These are phyloP conservation scores for Cyberlindnera samutprakarnensis DNA, from an alignment of 805 yeast species.

Conservation along the genomic window DNA sequence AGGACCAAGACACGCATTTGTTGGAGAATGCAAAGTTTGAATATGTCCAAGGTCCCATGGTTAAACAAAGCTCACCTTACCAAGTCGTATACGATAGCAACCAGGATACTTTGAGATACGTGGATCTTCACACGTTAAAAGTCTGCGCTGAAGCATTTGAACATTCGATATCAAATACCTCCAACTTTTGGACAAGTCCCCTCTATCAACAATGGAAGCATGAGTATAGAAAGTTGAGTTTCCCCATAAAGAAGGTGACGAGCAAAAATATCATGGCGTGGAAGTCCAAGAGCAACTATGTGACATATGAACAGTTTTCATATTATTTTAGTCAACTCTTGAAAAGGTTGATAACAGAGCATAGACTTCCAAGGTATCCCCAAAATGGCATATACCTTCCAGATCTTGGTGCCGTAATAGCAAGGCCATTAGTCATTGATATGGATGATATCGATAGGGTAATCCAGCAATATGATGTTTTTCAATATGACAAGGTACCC, in stretches of 20 bases:
- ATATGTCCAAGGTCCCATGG: not conserved
- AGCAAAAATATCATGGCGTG: not conserved
- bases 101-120: not conserved
- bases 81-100: not conserved
- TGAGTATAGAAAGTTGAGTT: not conserved
- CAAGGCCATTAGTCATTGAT: slow-evolving; percentile 7
- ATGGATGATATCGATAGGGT: slow-evolving; percentile 3
- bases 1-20: not conserved
- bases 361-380: not conserved
- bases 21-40: not conserved
- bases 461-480: slow-evolving; percentile 1
- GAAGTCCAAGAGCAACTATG: not conserved
- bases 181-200: not conserved
- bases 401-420: not conserved
- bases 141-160: not conserved
- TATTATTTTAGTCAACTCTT: not conserved
- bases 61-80: not conserved
- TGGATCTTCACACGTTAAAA: not conserved
- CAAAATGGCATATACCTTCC: not conserved
- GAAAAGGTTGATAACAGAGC: not conserved
- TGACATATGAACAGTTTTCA: not conserved
- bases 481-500: slow-evolving; percentile 1
- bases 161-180: not conserved
- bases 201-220: not conserved
- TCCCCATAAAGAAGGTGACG: not conserved